Percentiles rank a stretch among this genome's conserved stretches.
Conservation (phyloP, 106 monocot species). For the Dendrobium officinale region DNA sequence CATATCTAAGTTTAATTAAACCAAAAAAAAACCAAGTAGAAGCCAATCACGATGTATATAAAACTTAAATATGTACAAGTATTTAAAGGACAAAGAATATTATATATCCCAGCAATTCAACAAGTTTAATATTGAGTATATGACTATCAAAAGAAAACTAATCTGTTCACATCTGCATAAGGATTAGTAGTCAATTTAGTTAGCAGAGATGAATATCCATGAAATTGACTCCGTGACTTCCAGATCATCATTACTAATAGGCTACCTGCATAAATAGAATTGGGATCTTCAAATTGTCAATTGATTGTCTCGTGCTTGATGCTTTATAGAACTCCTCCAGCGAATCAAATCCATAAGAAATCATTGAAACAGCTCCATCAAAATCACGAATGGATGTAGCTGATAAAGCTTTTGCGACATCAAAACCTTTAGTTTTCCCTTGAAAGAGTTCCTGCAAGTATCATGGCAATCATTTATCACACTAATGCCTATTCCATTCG, state of each 20-base stretch:
- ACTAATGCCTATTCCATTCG: not conserved
- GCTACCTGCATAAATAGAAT: conserved; percentile 79
- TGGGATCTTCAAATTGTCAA: conserved; percentile 66
- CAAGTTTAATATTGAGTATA: not conserved
- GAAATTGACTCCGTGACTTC: not conserved
- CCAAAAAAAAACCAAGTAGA: no score
- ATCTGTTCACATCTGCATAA: not conserved
- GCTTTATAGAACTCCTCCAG: conserved; percentile 74
- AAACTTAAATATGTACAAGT: no score
- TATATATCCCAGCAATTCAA: no score
- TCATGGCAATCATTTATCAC: not conserved
- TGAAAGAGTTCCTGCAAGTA: conserved; percentile 75
- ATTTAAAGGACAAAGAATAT: no score
- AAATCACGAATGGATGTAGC: conserved; percentile 68
- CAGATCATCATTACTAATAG: not conserved
- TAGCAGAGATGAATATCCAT: not conserved
- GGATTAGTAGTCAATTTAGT: not conserved
- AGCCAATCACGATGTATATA: no score
- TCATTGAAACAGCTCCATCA: conserved; percentile 79
- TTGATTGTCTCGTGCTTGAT: conserved; percentile 43
- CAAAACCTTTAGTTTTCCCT: conserved; percentile 79
- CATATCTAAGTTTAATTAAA: no score
- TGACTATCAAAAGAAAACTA: not conserved
- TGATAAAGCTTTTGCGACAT: conserved; percentile 75
- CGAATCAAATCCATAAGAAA: conserved; percentile 73